phyloP scores from a whole-genome alignment of 1,284 basidiomycete genomes.

The Puccinia coronata region DNA sequence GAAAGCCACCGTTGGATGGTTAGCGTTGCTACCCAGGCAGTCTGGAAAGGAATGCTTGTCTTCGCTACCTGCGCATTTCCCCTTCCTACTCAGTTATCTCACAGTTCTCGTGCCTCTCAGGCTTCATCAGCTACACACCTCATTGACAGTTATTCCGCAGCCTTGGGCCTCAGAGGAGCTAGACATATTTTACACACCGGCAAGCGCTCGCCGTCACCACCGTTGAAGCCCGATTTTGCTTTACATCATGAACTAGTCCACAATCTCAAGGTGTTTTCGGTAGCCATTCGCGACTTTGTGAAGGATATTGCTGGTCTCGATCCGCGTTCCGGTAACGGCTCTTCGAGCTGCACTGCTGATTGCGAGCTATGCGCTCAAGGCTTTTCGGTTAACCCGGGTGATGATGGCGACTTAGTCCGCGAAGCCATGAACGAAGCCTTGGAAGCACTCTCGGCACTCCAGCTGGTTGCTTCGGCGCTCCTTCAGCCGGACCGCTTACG shows the following conservation, averaged over 20 bases:
- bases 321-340: not conserved
- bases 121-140: not conserved
- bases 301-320: conserved; percentile 39
- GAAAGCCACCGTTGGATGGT: conserved; percentile 47
- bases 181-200: conserved; percentile 26
- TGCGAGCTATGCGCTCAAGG: conserved; percentile 36
- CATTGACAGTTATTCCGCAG: conserved; percentile 1
- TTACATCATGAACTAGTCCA: conserved; percentile 20
- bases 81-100: not conserved
- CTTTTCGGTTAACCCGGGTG: conserved; percentile 27
- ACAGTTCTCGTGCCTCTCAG: not conserved
- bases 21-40: conserved; percentile 38
- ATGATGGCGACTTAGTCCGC: conserved; percentile 34
- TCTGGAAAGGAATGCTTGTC: conserved; percentile 46
- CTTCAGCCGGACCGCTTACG: conserved; percentile 18
- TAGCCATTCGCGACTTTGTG: conserved; percentile 33
- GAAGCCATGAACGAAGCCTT: conserved; percentile 48
- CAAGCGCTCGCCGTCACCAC: conserved; percentile 34
- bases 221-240: not conserved
- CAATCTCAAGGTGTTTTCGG: conserved; percentile 27
- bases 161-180: conserved; percentile 14
- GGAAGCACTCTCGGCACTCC: conserved; percentile 44
- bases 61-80: conserved; percentile 30
- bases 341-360: not conserved
- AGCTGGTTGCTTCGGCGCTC: conserved; percentile 22